These are phyloP conservation scores for Coffea eugenioides DNA, from an alignment of 257 asterid species.

Conservation along the genomic window DNA sequence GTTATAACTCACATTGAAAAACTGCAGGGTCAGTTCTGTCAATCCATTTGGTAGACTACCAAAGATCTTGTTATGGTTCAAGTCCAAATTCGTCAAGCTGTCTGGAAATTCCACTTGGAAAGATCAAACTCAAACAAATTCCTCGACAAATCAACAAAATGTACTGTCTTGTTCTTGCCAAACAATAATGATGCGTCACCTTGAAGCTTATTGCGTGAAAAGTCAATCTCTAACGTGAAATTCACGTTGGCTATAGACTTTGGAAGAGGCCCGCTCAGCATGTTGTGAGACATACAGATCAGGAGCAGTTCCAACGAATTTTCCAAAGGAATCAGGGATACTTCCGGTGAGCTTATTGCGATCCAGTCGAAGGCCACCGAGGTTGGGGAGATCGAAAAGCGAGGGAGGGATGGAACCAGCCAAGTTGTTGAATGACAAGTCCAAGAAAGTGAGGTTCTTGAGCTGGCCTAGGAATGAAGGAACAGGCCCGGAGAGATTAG, in stretches of 20 bases:
- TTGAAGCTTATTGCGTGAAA: constrained; percentile 49
- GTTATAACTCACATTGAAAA: constrained; percentile 58
- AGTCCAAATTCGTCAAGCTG: constrained; percentile 33
- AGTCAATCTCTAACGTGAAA: constrained; percentile 24
- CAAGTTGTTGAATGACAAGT: constrained; percentile 10
- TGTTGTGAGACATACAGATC: constrained; percentile 54
- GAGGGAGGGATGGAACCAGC: constrained; percentile 32
- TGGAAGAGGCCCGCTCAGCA: constrained; percentile 53
- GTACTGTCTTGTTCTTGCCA: constrained; percentile 46
- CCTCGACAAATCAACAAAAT: constrained; percentile 37
- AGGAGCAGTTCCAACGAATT: constrained; percentile 35
- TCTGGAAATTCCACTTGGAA: constrained; percentile 45
- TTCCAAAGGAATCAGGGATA: constrained; percentile 45
- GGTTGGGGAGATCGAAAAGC: constrained; percentile 31
- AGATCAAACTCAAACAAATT: constrained; percentile 48
- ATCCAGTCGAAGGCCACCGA: constrained; percentile 36
- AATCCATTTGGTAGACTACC: constrained; percentile 34
- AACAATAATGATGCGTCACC: constrained; percentile 58
- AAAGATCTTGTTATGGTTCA: constrained; percentile 52
- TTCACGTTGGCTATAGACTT: constrained; percentile 28
- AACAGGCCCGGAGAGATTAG: constrained; percentile 36
- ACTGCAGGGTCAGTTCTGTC: constrained; percentile 12
- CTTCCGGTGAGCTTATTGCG: constrained; percentile 51
- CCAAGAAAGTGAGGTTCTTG: constrained; percentile 21
- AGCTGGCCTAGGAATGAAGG: constrained; percentile 40